Conservation (phyloP, 2,329 filamentous ascomycete genomes). For the Fusarium fracticaudum region DNA sequence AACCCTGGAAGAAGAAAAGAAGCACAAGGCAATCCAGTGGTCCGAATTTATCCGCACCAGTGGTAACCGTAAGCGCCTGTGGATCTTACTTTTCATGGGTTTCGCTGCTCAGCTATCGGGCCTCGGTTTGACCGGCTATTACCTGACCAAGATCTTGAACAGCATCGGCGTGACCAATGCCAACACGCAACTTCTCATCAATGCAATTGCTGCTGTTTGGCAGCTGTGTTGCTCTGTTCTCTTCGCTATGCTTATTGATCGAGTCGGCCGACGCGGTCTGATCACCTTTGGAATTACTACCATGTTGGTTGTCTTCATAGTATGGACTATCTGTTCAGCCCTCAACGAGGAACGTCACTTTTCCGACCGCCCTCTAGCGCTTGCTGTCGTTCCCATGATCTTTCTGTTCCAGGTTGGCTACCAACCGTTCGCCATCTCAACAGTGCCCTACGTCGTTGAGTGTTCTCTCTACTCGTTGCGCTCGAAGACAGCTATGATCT, state of each 20-base stretch:
- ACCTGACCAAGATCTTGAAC: background rate
- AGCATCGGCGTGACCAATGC: background rate
- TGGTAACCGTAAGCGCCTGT: background rate
- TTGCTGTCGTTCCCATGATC: background rate
- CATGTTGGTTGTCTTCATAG: background rate
- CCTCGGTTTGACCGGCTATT: background rate
- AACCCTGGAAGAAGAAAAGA: background rate
- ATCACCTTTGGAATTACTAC: background rate
- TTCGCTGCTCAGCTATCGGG: background rate
- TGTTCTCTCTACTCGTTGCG: background rate
- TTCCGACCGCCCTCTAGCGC: background rate
- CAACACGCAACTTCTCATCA: background rate
- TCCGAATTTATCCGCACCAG: background rate
- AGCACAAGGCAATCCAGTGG: background rate
- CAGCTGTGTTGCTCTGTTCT: background rate
- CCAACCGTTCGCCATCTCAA: background rate
- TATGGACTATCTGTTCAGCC: background rate
- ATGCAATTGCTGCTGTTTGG: background rate
- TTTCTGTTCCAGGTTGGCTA: background rate
- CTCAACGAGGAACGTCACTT: background rate
- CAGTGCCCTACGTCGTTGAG: background rate
- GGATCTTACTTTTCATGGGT: background rate
- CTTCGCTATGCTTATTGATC: background rate
- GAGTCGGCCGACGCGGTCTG: background rate
- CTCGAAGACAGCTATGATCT: background rate